Conservation (phyloP, 495 filamentous ascomycete genomes). For the Hyaloscypha finlandica region DNA sequence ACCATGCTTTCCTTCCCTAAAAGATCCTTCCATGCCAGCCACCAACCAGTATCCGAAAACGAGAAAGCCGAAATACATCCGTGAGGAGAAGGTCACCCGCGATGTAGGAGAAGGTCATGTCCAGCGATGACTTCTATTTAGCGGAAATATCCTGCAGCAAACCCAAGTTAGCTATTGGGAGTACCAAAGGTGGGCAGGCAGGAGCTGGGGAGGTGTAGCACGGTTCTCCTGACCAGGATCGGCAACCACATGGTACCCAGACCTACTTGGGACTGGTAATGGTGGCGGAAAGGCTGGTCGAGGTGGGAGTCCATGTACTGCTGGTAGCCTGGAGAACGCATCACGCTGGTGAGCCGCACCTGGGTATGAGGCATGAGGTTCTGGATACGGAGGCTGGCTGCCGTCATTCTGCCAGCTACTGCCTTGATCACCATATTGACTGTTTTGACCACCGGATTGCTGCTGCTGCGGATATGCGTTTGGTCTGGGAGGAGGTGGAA, state of each 20-base stretch:
- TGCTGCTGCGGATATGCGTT: constrained; percentile 8
- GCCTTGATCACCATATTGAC: constrained; percentile 6
- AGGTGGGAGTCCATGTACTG: constrained; percentile 12
- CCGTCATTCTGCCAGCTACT: background rate
- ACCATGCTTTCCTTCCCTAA: constrained; percentile 4
- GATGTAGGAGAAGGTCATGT: background rate
- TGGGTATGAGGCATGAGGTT: background rate
- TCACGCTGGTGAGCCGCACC: constrained; percentile 19
- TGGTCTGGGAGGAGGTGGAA: constrained; percentile 11
- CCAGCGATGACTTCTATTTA: background rate
- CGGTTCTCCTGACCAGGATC: constrained; percentile 10
- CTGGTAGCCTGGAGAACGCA: constrained; percentile 7
- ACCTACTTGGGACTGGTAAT: constrained; percentile 25
- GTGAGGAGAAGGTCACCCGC: background rate
- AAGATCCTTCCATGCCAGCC: background rate
- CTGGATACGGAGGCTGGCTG: background rate
- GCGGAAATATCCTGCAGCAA: constrained; percentile 12
- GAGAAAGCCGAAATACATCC: background rate
- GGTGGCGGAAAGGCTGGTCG: constrained; percentile 11
- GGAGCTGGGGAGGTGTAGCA: constrained; percentile 9
- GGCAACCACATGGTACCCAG: constrained; percentile 20
- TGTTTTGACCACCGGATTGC: background rate
- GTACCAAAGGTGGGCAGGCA: constrained; percentile 16
- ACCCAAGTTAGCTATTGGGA: constrained; percentile 11
- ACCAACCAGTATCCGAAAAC: constrained; percentile 1